Evolutionary conservation across 2,329 filamentous ascomycete species (phyloP), one percentile per base, ranked within the genome.

Genomic region (Fusarium piperis): DNA sequence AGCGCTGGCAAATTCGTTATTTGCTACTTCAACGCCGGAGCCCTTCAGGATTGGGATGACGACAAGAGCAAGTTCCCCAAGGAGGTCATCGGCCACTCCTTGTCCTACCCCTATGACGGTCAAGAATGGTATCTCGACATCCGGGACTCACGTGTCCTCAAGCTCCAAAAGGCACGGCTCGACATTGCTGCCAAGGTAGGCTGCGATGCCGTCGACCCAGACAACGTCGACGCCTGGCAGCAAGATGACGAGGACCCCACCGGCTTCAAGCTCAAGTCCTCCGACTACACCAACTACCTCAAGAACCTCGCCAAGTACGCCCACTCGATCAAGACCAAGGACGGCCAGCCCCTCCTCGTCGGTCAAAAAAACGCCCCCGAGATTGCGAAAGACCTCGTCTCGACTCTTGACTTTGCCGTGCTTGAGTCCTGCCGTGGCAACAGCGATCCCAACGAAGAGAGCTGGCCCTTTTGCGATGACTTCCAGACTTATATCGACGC

Each of bases 351-450:
- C 10, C 74, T 81, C 15, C 74, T 80, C 26, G 65, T 81, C 26
- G 78, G 79, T n/a, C 79, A 81, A 55, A 81, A 81, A 73, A 81
- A 81, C 56, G 78, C 78, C 9, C 71, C 73, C 3, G 71, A 76
- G 28, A 74, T 80, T 35, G 75, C 78, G 20, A 28, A 65, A 2
- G 57, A 71, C 28, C 74, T 81, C 5, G 70, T 74, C 28, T 67
- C 64, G 26, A 58, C 62, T n/a, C 73, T 79, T 20, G 79, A 81
- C 66, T 81, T 81, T 64, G 79, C 78, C 32, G 72, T 83, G 66
- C 70, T 83, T 73, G 70, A 84, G 68, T 73, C 81, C 72, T 84
- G 77, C 64, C 69, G 77, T 32, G 75, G 77, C 39, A 76, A 70
- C 55, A 72, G 67, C 44, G 62, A 73, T 32, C 60, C 62, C 33